These are phyloP conservation scores for Mollisiaceae sp. DNA, from an alignment of 2,329 filamentous ascomycete species.

Conservation along the genomic window DNA sequence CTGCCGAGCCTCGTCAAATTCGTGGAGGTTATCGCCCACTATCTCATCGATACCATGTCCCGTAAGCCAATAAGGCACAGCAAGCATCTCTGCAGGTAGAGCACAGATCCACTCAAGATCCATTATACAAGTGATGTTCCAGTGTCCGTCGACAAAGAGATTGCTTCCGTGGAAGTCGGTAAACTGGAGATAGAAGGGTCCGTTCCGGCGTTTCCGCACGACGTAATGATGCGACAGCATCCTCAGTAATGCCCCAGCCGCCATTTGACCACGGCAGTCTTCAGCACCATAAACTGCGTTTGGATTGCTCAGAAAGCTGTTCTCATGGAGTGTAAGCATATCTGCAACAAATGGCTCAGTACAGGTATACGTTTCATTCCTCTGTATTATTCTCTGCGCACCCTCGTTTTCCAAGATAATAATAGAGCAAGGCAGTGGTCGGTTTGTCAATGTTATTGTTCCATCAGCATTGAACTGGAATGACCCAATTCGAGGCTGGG, in stretches of 20 bases:
- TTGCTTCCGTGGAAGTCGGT: slow-evolving; percentile 45
- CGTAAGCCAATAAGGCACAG: slow-evolving; percentile 43
- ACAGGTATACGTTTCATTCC: slow-evolving; percentile 41
- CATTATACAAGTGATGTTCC: slow-evolving; percentile 44
- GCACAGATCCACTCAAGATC: slow-evolving; percentile 46
- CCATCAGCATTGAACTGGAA: too few species aligned
- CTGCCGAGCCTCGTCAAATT: too few species aligned
- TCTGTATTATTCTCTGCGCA: slow-evolving; percentile 40
- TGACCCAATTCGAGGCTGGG: too few species aligned
- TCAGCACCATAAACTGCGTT: slow-evolving; percentile 32
- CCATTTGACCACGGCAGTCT: slow-evolving; percentile 41
- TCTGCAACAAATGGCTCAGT: slow-evolving; percentile 27
- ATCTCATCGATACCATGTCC: slow-evolving; percentile 32
- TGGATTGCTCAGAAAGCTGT: slow-evolving; percentile 37
- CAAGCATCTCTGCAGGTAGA: slow-evolving; percentile 40
- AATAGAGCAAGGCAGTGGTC: slow-evolving; percentile 40
- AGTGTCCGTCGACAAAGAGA: slow-evolving; percentile 45
- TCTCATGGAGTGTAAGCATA: slow-evolving; percentile 36
- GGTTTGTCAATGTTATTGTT: slow-evolving; percentile 44
- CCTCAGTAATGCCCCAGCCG: slow-evolving; percentile 35
- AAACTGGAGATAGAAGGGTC: slow-evolving; percentile 42
- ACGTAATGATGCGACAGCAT: slow-evolving; percentile 40
- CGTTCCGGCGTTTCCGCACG: slow-evolving; percentile 34
- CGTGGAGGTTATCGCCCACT: too few species aligned
- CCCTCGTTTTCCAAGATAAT: slow-evolving; percentile 45